phyloP scores from a whole-genome alignment of 306 rosid species.

The Cucurbita ficifolia region DNA sequence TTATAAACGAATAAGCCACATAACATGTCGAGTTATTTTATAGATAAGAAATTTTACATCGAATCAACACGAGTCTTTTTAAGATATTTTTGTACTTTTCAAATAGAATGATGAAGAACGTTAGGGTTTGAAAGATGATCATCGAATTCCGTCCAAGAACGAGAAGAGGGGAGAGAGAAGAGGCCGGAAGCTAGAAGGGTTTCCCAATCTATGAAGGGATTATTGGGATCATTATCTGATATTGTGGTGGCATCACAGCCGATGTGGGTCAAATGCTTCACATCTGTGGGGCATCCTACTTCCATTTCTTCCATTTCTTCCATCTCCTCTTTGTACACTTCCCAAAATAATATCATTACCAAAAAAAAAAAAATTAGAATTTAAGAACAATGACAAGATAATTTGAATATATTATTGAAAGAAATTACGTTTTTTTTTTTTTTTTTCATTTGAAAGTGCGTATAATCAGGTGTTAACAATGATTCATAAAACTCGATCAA shows the following conservation, averaged over 20 bases:
- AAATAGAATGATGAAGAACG: conserved; percentile 5
- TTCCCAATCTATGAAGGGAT: conserved; percentile 32
- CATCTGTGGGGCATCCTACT: conserved; percentile 86
- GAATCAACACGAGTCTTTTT: no score
- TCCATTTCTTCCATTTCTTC: conserved; percentile 59
- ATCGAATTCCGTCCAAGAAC: conserved; percentile 23
- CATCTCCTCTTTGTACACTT: conserved; percentile 53
- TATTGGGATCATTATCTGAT: not conserved
- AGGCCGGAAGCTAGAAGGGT: conserved; percentile 22
- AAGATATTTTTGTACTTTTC: not conserved
- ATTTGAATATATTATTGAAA: not conserved
- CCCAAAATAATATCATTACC: not conserved
- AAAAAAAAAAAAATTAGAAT: not conserved
- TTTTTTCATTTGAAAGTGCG: no score
- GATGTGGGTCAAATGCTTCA: conserved; percentile 93
- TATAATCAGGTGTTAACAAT: no score
- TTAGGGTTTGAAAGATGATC: conserved; percentile 9
- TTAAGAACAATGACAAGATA: not conserved
- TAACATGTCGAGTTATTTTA: no score
- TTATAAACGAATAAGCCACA: no score
- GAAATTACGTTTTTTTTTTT: no score
- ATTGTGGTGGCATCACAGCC: conserved; percentile 44
- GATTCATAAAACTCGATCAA: no score
- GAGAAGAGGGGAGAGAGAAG: conserved; percentile 29
- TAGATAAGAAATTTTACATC: no score